Base-by-base conservation (phyloP, 2,329 filamentous ascomycete species). In the Aspergillus pseudonomiae region DNA sequence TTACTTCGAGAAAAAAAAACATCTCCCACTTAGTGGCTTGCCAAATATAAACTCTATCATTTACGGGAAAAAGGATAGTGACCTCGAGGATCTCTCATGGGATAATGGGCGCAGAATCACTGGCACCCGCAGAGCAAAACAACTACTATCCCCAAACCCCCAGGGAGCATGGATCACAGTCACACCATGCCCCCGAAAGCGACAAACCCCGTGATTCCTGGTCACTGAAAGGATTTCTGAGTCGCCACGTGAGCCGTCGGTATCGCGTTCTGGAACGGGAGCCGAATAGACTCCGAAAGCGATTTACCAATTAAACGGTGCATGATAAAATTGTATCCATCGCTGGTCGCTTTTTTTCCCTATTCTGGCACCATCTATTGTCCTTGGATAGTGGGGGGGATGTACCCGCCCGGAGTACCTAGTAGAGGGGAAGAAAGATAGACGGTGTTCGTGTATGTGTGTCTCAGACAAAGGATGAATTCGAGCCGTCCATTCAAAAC, bases 231-330 rank as follows among this genome's bases (percentile, higher is more conserved):
- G 70, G 67, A 46, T 66, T 75, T 21, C 61, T 75, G 45, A 66
- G 67, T 39, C 69, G 73, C 24, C 68, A 69, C 55, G 67, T 68
- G 54, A 74, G 70, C 57, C 69, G 68, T 53, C 71, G 69, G 46
- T 75, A 75, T 69, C 69, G 71, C 28, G 67, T 73, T 50, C 67
- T 75, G 54, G 73, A 75, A 59, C 68, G 71, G 60, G 73, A 75
- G 61, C 71, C 73, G 55, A 74, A 74, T 57, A 68, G 73, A 43
- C 65, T 75, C 62, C 63, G 72, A 56, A 75, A 75, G 64, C 70
- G 72, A 46, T 65, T 56, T 24, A 65, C 64, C 43, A 62, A 63
- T 54, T 67, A 63, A 58, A n/a, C 32, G 34, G 16, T 50, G 36
- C 34, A n/a, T 24, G 14, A 34, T 28, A 46, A n/a, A 52, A 48